Conservation (phyloP, 345 rosid genomes). For the Aegle marmelos region DNA sequence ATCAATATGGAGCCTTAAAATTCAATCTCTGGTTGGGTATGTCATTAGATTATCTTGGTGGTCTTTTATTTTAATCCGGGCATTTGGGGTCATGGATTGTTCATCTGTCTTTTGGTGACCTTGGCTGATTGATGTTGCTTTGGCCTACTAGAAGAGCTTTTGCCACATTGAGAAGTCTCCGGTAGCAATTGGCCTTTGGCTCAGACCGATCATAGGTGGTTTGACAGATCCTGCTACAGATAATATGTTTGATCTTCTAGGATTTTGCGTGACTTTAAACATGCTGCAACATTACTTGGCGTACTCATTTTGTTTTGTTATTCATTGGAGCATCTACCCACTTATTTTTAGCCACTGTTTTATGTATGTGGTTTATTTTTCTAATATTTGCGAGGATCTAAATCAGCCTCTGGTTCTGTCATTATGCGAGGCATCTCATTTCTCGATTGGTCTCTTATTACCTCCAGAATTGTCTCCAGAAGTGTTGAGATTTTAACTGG, state of each 20-base stretch:
- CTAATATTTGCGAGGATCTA: neutral
- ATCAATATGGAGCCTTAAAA: neutral
- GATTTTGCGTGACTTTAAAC: neutral
- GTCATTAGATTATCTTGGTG: neutral
- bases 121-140: constrained; percentile 9
- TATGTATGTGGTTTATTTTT: neutral
- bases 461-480: neutral
- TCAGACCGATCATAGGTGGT: constrained; percentile 16
- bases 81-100: constrained; percentile 11
- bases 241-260: constrained; percentile 2
- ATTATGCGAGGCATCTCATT: neutral
- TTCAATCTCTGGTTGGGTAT: neutral
- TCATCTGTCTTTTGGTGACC: constrained; percentile 1
- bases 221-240: constrained; percentile 7
- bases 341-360: neutral
- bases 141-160: constrained; percentile 18
- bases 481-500: neutral
- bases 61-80: no score
- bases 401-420: neutral
- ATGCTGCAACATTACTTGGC: constrained; percentile 4
- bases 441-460: neutral
- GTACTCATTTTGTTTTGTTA: neutral
- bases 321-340: neutral
- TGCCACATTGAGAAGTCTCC: neutral
- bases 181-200: constrained; percentile 16